Evolutionary conservation across 371 early-diverging fungal species (phyloP), one percentile per base, ranked within the genome.

Genomic region (Funneliformis caledonium): DNA sequence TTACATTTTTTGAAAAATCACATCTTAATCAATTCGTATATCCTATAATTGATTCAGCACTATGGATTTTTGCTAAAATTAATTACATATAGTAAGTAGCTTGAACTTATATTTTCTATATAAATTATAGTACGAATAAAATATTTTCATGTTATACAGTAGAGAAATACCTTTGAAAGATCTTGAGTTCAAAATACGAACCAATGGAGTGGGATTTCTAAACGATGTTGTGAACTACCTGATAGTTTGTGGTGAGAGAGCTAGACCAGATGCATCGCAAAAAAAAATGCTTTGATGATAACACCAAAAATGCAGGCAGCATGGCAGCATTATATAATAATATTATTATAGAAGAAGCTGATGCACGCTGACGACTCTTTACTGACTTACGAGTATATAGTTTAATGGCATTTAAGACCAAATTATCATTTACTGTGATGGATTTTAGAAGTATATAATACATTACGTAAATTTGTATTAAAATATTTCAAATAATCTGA

Each of bases 11-110:
- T 5, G 69, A 78, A 67, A 78, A 78, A 78, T 37, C 37, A 42
- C 78, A 78, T 56, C 78, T 78, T 56, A 78, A 78, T 31, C 69
- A 77, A 48, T 77, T 77, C 26, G 48, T 77, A 48, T 67, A 78
- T 45, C 68, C 78, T 37, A 68, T 78, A 68, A 78, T 78, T 78
- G 78, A 68, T 37, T 78, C 52, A 56, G 69, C 69, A 78, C 37
- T 78, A 50, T 59, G 59, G 60, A 74, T 47, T 67, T 67, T 67
- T 37, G 67, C 42, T 37, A 67, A 67, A 37, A 42, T 67, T 4
- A 67, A 67, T 33, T 67, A 78, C 78, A 78, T 68, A 48, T 78
- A 68, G 78, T 78, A 78, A 78, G 65, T 68, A 37, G 50, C 50
- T 78, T 78, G 50, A 68, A 68, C 33, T 11, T 73, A 19, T 45